Evolutionary conservation across 2,329 filamentous ascomycete genomes (phyloP).

Genomic region (Fusarium coffeatum): DNA sequence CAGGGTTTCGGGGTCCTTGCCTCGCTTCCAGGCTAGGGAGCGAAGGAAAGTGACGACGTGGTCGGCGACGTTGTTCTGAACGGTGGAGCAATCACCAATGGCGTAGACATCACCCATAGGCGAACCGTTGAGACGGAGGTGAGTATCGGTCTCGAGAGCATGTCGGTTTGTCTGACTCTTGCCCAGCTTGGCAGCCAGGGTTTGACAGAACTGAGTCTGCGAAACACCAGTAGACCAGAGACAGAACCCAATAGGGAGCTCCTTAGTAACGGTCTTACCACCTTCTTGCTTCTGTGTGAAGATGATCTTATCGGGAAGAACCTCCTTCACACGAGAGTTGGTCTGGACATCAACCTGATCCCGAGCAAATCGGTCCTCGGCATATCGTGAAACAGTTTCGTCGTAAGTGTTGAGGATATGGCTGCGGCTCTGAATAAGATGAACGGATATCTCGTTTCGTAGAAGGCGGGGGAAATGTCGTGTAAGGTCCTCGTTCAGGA

Average conservation of each 20-base stretch:
- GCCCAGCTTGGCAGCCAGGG: slow-evolving; percentile 79
- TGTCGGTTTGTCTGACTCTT: slow-evolving; percentile 85
- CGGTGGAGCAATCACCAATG: slow-evolving; percentile 94
- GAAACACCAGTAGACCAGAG: slow-evolving; percentile 97
- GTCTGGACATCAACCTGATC: slow-evolving; percentile 93
- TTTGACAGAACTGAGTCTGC: slow-evolving; percentile 83
- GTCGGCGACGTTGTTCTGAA: slow-evolving; percentile 96
- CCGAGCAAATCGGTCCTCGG: slow-evolving; percentile 89
- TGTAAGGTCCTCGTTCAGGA: slow-evolving; percentile 93
- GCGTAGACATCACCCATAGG: slow-evolving; percentile 96
- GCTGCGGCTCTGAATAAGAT: slow-evolving; percentile 92
- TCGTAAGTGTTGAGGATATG: slow-evolving; percentile 99
- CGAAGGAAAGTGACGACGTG: slow-evolving; percentile 92
- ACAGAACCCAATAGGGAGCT: slow-evolving; percentile 95
- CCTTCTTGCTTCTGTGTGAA: slow-evolving; percentile 85
- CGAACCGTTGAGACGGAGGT: slow-evolving; percentile 88
- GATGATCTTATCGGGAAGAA: slow-evolving; percentile 83
- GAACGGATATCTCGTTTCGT: slow-evolving; percentile 97
- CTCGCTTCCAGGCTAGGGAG: slow-evolving; percentile 89
- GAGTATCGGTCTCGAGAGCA: slow-evolving; percentile 93
- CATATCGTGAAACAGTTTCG: slow-evolving; percentile 90
- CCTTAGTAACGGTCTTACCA: slow-evolving; percentile 83
- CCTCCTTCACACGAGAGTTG: slow-evolving; percentile 92
- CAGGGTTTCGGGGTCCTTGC: slow-evolving; percentile 88
- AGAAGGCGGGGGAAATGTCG: slow-evolving; percentile 86